A percentile compares a stretch with the other conserved stretches of the same genome.
phyloP scores from a whole-genome alignment of 2,329 filamentous ascomycete species.

The Colletotrichum tabaci region DNA sequence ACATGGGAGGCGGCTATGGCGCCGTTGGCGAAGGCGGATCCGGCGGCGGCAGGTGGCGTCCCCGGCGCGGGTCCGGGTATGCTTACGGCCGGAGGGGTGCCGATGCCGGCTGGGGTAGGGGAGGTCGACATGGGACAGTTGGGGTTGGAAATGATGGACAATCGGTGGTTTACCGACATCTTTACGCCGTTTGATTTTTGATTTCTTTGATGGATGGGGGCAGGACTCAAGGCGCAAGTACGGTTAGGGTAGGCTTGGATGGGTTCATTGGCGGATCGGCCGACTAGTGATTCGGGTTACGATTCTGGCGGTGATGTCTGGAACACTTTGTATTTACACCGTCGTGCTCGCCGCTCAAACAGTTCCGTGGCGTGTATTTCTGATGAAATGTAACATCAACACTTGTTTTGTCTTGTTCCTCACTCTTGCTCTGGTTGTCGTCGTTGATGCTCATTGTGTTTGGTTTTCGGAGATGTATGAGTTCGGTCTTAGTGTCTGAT shows the following conservation, averaged over 20 bases:
- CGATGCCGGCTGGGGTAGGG: slow-evolving; percentile 4
- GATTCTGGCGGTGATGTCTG: no score
- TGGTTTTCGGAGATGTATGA: no score
- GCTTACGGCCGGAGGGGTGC: not conserved
- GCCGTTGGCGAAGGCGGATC: slow-evolving; percentile 9
- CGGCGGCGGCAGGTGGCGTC: not conserved
- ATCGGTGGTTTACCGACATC: slow-evolving; percentile 37
- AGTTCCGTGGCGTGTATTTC: no score
- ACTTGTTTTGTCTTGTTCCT: no score
- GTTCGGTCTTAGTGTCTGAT: no score
- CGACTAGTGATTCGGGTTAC: no score
- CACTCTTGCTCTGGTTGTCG: no score
- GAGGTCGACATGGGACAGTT: slow-evolving; percentile 35
- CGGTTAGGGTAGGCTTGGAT: not conserved
- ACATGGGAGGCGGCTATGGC: slow-evolving; percentile 55
- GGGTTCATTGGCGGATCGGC: not conserved
- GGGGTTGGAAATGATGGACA: slow-evolving; percentile 36
- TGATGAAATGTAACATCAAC: no score
- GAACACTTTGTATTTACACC: no score
- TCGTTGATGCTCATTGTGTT: no score
- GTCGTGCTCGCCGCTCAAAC: no score
- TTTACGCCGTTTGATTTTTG: slow-evolving; percentile 41
- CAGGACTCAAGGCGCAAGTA: no score
- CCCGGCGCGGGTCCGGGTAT: not conserved
- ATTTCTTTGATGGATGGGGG: not conserved